phyloP scores from a whole-genome alignment of 176 grass and related monocot species.

The Carex pumila region DNA sequence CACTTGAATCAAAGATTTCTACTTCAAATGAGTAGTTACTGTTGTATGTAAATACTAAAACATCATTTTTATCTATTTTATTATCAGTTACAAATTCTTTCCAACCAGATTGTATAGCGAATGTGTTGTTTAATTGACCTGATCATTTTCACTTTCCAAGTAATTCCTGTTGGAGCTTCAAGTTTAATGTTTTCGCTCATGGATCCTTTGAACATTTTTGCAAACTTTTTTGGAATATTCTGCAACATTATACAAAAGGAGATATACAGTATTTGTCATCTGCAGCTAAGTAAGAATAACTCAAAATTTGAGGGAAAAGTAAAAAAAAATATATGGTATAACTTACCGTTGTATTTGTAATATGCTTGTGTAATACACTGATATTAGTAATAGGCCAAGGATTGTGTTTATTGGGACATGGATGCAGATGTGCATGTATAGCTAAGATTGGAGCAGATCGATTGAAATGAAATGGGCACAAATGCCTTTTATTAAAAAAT shows the following conservation, averaged over 20 bases:
- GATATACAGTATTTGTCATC: neutral
- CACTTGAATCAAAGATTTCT: conserved; percentile 20
- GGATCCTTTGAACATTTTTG: neutral
- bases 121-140: neutral
- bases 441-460: too few relatives aligned
- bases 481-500: too few relatives aligned
- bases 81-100: conserved; percentile 39
- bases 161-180: conserved; percentile 17
- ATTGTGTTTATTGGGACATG: too few relatives aligned
- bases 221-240: conserved; percentile 37
- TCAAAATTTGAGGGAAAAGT: neutral
- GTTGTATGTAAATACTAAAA: conserved; percentile 32
- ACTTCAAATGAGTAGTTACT: conserved; percentile 29
- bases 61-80: conserved; percentile 26
- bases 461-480: too few relatives aligned
- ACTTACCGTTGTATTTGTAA: too few relatives aligned
- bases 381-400: too few relatives aligned
- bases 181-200: conserved; percentile 8
- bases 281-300: too few relatives aligned
- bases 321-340: too few relatives aligned
- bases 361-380: too few relatives aligned
- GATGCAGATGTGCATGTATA: too few relatives aligned
- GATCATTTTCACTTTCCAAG: conserved; percentile 9
- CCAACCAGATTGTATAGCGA: conserved; percentile 30
- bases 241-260: neutral